phyloP scores from a whole-genome alignment of 352 stramenopile species.

The Phytophthora vignae region DNA sequence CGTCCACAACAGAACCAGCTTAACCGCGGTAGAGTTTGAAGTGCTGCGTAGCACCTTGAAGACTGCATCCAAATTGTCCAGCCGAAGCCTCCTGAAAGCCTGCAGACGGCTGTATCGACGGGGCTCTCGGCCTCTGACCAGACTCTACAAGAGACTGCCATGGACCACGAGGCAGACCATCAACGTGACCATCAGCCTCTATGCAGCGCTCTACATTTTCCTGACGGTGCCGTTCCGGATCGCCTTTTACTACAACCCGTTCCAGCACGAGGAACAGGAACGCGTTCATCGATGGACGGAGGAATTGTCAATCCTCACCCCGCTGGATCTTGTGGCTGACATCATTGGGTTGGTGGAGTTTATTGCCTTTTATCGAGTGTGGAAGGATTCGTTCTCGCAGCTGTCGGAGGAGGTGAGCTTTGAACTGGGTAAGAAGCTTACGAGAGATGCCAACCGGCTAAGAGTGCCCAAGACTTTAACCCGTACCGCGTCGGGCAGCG shows the following conservation, averaged over 20 bases:
- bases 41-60: not conserved
- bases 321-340: slow-evolving; percentile 28
- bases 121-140: slow-evolving; percentile 4
- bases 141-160: slow-evolving; percentile 28
- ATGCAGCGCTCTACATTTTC: slow-evolving; percentile 30
- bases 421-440: slow-evolving; percentile 37
- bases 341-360: slow-evolving; percentile 30
- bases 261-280: slow-evolving; percentile 14
- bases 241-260: slow-evolving; percentile 29
- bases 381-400: slow-evolving; percentile 34
- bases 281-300: slow-evolving; percentile 17
- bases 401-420: slow-evolving; percentile 31
- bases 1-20: not conserved
- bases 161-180: slow-evolving; percentile 31
- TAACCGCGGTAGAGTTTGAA: not conserved
- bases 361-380: slow-evolving; percentile 24
- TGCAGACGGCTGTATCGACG: slow-evolving; percentile 20
- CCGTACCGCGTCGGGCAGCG: not conserved
- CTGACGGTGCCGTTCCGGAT: slow-evolving; percentile 13
- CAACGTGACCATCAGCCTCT: slow-evolving; percentile 23
- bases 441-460: slow-evolving; percentile 31
- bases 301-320: slow-evolving; percentile 26
- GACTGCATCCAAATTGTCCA: not conserved
- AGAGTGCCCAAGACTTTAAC: slow-evolving; percentile 17
- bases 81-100: slow-evolving; percentile 3